Evolutionary conservation across 805 yeast genomes (phyloP), one percentile per base, ranked within the genome.

Genomic region (Yamadazyma ubonensis): DNA sequence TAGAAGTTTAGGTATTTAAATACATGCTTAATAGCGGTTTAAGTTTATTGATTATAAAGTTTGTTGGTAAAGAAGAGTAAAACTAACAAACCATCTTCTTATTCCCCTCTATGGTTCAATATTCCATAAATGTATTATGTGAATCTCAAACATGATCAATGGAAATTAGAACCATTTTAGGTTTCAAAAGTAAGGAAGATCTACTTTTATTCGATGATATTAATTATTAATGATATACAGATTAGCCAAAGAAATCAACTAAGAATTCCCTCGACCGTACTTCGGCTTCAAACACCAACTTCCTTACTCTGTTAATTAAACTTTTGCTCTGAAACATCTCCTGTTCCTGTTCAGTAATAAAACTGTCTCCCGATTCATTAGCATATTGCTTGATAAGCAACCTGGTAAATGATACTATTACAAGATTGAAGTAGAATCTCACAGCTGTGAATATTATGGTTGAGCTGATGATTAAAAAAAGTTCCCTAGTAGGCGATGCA

Each of bases 371-470:
- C 35, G 51, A 55, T 29, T 56, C 61, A 21, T 43, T 50, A 14
- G 52, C 38, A 18, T 39, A 38, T 27, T 45, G 71, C 42, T 73
- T 70, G 38, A 81, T 58, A 50, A 84, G 64, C 44, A 72, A 75
- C 49, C 73, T 77, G 31, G 80, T 74, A 55, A 81, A 84, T 2
- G 87, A 75, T 2, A 81, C 54, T 17, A 83, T 52, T 9, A 82
- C 68, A 44, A 78, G 59, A 29, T 78, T 76, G 60, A 79, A 82
- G 60, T 85, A 85, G 17, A 80, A 38, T 49, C 90, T 71, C 11
- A 71, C 43, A 1, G 60, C 61, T 2, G 75, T 65, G 10, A 81
- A 71, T 3, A 67, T 49, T 6, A 79, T 30, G 0, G 81, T 76
- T 7, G 78, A 61, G 8, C 75, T 48, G 9, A 78, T 59, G 5